phyloP scores from a whole-genome alignment of 192 early-diverging fungal species.

The Geranomyces michiganensis region DNA sequence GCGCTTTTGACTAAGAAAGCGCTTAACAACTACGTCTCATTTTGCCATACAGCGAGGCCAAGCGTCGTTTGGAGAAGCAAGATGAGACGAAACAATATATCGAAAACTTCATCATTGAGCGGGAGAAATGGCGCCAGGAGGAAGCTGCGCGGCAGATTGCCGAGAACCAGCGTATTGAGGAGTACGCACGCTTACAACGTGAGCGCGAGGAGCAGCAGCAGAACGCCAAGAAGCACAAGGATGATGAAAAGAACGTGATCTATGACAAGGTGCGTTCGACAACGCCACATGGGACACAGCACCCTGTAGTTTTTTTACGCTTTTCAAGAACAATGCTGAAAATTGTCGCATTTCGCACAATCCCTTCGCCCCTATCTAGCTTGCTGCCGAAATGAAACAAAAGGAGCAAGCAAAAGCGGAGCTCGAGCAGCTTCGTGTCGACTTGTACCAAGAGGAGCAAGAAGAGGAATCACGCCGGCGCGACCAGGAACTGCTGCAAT shows the following conservation, averaged over 20 bases:
- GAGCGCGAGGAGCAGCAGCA: slow-evolving; percentile 44
- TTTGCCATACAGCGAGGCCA: slow-evolving; percentile 39
- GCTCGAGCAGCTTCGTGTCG: slow-evolving; percentile 59
- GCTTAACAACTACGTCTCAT: no score
- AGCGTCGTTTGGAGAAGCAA: slow-evolving; percentile 54
- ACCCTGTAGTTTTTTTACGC: not conserved
- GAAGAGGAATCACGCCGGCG: slow-evolving; percentile 47
- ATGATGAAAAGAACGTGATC: slow-evolving; percentile 50
- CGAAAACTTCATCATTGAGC: slow-evolving; percentile 53
- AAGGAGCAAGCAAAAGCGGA: slow-evolving; percentile 52
- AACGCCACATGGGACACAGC: no score
- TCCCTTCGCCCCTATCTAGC: slow-evolving; percentile 28
- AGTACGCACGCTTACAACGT: slow-evolving; percentile 49
- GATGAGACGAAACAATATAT: slow-evolving; percentile 60
- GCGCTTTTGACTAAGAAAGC: no score
- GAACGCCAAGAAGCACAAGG: slow-evolving; percentile 43
- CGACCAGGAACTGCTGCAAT: slow-evolving; percentile 49
- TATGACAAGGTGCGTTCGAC: slow-evolving; percentile 53
- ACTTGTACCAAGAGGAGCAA: slow-evolving; percentile 61
- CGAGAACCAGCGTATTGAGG: slow-evolving; percentile 57
- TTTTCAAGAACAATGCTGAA: not conserved
- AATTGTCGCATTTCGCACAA: not conserved
- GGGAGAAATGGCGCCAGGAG: slow-evolving; percentile 47
- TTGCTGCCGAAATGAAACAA: slow-evolving; percentile 54
- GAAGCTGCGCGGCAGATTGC: slow-evolving; percentile 43